Evolutionary conservation across 345 rosid species (phyloP).

Genomic region (Eucalyptus victrix): DNA sequence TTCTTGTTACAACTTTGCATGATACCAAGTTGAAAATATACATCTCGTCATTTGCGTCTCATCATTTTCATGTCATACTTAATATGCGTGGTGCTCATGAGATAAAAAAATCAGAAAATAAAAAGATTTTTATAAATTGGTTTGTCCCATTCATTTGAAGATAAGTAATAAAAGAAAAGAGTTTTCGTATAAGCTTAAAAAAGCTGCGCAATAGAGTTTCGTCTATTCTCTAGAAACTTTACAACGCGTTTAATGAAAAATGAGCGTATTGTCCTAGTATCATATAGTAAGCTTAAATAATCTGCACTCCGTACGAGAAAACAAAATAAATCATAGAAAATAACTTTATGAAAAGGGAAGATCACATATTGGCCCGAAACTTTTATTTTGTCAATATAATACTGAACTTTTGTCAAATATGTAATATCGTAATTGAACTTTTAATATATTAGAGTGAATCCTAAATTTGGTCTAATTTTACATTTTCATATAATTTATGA

Average conservation of each 20-base stretch:
- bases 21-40: not conserved
- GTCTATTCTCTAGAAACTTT: too few relatives aligned
- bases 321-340: not conserved
- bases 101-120: not conserved
- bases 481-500: too few relatives aligned
- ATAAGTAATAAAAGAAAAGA: not conserved
- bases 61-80: not conserved
- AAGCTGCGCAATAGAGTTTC: not conserved
- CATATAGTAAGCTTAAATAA: not conserved
- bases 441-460: fast-evolving
- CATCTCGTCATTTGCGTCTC: fast-evolving
- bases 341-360: not conserved
- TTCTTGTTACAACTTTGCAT: fast-evolving
- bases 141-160: not conserved
- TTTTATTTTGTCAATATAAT: not conserved
- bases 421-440: not conserved
- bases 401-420: fast-evolving
- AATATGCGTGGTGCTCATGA: fast-evolving
- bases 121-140: not conserved
- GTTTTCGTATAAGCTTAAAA: not conserved
- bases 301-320: not conserved
- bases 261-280: not conserved
- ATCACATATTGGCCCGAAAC: fast-evolving
- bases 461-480: too few relatives aligned
- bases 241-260: too few relatives aligned